Percentiles rank a stretch among this genome's conserved stretches.
Evolutionary conservation across 192 early-diverging fungal genomes (phyloP).

Genomic region (Coemansia aciculifera): DNA sequence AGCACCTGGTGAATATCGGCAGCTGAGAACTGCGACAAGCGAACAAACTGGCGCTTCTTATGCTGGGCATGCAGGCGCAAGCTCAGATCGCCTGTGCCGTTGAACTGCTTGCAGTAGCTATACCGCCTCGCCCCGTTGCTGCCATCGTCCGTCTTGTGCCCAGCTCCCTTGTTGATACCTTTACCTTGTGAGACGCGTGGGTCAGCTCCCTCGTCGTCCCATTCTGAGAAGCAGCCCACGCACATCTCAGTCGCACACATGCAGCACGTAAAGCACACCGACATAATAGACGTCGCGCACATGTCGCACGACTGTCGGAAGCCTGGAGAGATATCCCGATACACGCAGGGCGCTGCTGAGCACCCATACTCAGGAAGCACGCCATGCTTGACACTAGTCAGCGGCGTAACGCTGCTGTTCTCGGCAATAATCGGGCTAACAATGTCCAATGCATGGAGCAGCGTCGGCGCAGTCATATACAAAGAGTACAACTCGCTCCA

Average conservation of each 20-base stretch:
- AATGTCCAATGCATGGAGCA: constrained; percentile 2
- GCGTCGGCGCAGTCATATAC: constrained; percentile 7
- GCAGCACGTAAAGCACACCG: constrained; percentile 45
- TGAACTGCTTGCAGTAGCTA: background rate
- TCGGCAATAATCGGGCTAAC: background rate
- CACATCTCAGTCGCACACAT: constrained; percentile 52
- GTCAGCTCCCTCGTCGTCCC: constrained; percentile 9
- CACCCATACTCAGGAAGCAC: constrained; percentile 23
- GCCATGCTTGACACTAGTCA: constrained; percentile 8
- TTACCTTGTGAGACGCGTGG: background rate
- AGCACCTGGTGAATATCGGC: constrained; percentile 8
- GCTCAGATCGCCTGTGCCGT: background rate
- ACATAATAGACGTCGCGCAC: constrained; percentile 54
- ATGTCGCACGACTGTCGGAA: constrained; percentile 57
- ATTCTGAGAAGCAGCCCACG: constrained; percentile 38
- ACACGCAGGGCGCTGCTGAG: constrained; percentile 27
- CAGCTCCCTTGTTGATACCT: too few relatives aligned
- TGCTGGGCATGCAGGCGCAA: background rate
- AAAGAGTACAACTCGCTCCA: constrained; percentile 23
- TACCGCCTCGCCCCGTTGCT: background rate
- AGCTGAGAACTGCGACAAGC: constrained; percentile 10
- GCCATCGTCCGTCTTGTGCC: background rate
- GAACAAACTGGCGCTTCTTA: constrained; percentile 28
- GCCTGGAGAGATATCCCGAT: background rate
- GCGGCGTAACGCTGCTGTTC: background rate